Percentiles rank a stretch among this genome's conserved stretches.
Evolutionary conservation across 345 rosid species (phyloP).

Genomic region (Arabidopsis arenosa): DNA sequence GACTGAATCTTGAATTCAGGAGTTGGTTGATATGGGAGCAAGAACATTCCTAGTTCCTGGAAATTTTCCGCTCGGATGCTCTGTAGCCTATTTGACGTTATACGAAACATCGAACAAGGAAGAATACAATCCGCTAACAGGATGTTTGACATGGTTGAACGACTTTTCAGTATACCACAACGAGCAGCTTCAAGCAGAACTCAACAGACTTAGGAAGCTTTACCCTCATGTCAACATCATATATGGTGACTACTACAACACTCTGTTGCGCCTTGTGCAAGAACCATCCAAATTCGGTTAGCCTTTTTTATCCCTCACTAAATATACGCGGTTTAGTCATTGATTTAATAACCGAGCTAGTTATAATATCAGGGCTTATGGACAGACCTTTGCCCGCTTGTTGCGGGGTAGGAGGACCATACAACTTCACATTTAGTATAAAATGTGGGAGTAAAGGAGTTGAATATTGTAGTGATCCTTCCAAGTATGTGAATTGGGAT

Average conservation of each 20-base stretch:
- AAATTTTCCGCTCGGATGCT: neutral
- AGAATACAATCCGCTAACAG: constrained; percentile 20
- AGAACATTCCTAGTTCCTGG: constrained; percentile 8
- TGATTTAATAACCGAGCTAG: neutral
- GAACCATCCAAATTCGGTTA: constrained; percentile 23
- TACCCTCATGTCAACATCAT: constrained; percentile 34
- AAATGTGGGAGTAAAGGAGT: constrained; percentile 63
- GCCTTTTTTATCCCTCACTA: neutral
- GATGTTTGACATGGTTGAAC: constrained; percentile 38
- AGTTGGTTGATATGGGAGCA: constrained; percentile 1
- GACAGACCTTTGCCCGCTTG: constrained; percentile 53
- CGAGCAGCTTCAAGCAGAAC: constrained; percentile 29
- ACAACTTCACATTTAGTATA: constrained; percentile 52
- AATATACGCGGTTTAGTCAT: neutral
- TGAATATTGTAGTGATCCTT: constrained; percentile 51
- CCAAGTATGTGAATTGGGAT: constrained; percentile 58
- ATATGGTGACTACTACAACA: constrained; percentile 41
- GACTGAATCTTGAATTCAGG: neutral
- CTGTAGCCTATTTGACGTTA: neutral
- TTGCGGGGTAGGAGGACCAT: constrained; percentile 70
- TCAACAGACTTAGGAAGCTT: constrained; percentile 6
- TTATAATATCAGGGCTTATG: constrained; percentile 48
- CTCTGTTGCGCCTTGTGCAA: constrained; percentile 6
- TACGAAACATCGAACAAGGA: neutral
- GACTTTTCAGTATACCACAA: constrained; percentile 39